Evolutionary conservation across 768 basidiomycete genomes (phyloP).

Genomic region (Boletus sp.): DNA sequence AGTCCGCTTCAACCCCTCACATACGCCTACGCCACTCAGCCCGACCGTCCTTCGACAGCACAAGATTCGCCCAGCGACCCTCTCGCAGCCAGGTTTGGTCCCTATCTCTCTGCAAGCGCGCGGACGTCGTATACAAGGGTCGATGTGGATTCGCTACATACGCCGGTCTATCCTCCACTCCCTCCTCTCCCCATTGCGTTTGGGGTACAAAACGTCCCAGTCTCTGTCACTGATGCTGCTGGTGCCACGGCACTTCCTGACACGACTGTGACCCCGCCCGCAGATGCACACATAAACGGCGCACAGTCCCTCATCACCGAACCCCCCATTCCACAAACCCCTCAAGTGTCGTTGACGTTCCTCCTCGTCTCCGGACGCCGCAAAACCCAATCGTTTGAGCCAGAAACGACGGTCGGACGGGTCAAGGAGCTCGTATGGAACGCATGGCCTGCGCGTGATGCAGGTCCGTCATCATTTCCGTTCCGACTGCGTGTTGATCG

Average conservation of each 20-base stretch:
- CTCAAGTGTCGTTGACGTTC: conserved; percentile 67
- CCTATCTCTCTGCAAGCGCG: conserved; percentile 41
- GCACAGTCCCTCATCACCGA: conserved; percentile 8
- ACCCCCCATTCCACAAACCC: conserved; percentile 50
- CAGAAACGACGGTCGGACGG: conserved; percentile 69
- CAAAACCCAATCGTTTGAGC: conserved; percentile 72
- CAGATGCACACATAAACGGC: background rate
- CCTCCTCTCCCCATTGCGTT: conserved; percentile 19
- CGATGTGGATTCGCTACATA: conserved; percentile 33
- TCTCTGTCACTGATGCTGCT: background rate
- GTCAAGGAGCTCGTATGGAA: conserved; percentile 86
- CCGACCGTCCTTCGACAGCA: conserved; percentile 24
- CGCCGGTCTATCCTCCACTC: conserved; percentile 24
- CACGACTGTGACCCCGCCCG: background rate
- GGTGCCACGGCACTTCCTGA: background rate
- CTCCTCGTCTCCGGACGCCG: conserved; percentile 68
- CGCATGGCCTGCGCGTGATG: conserved; percentile 57
- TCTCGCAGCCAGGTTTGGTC: conserved; percentile 7
- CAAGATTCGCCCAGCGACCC: conserved; percentile 8
- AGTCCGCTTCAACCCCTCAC: conserved; percentile 9
- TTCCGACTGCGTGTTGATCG: conserved; percentile 12
- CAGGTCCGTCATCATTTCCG: conserved; percentile 41
- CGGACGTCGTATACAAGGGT: conserved; percentile 56
- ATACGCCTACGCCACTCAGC: background rate
- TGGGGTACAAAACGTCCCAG: background rate